Conservation (phyloP, 2,329 filamentous ascomycete species). For the Magnaporthales sp. region DNA sequence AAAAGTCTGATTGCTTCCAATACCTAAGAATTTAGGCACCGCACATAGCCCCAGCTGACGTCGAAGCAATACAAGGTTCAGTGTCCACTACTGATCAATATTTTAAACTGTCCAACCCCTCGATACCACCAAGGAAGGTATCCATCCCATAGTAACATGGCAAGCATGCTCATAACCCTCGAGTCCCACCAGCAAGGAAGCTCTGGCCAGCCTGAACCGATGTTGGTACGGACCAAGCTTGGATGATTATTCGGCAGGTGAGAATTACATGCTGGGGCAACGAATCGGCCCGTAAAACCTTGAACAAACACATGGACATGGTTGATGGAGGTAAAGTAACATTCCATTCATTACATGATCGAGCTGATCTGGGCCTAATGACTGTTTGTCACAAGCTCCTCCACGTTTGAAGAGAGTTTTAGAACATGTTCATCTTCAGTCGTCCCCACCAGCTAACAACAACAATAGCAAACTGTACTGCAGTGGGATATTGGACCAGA, state of each 20-base stretch:
- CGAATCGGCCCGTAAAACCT: not conserved
- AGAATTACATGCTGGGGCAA: not conserved
- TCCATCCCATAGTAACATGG: not conserved
- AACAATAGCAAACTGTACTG: not conserved
- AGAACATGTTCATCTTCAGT: not conserved
- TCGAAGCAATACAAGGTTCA: not conserved
- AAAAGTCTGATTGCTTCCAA: not conserved
- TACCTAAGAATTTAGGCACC: not conserved
- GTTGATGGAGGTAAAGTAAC: not conserved
- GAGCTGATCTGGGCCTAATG: not conserved
- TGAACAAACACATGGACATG: not conserved
- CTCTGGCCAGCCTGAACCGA: not conserved
- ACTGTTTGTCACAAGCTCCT: not conserved
- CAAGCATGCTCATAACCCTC: not conserved
- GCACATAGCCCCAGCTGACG: not conserved
- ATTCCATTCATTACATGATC: no score
- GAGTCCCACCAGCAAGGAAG: not conserved
- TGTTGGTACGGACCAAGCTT: not conserved
- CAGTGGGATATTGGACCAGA: not conserved
- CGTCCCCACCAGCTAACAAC: not conserved
- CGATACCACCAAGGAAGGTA: not conserved
- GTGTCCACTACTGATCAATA: not conserved
- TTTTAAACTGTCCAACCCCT: not conserved
- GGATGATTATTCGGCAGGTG: not conserved
- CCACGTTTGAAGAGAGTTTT: not conserved